These are phyloP conservation scores for Leccinum boreale DNA, from an alignment of 768 basidiomycete genomes.

Conservation along the genomic window DNA sequence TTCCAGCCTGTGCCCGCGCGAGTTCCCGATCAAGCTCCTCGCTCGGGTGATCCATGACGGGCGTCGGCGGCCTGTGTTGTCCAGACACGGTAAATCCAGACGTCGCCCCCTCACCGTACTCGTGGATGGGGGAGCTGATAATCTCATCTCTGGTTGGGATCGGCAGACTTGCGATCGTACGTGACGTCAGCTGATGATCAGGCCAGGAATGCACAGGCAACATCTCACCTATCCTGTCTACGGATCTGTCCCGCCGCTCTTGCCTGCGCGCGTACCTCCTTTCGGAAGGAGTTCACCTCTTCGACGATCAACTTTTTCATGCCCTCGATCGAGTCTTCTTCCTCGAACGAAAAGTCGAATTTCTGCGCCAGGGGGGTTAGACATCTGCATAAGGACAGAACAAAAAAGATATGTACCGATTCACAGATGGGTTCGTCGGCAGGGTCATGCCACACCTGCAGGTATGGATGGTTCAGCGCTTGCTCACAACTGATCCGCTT, in stretches of 20 bases:
- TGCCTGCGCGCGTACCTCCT: slow-evolving; percentile 84
- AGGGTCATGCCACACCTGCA: slow-evolving; percentile 97
- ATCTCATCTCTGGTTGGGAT: slow-evolving; percentile 83
- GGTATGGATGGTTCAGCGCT: slow-evolving; percentile 91
- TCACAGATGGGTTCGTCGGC: slow-evolving; percentile 90
- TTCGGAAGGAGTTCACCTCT: slow-evolving; percentile 86
- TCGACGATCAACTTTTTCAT: slow-evolving; percentile 96
- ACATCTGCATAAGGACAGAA: too few relatives aligned
- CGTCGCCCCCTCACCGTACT: slow-evolving; percentile 60
- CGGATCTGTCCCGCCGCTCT: slow-evolving; percentile 69
- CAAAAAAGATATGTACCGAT: slow-evolving; percentile 42
- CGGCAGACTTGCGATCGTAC: slow-evolving; percentile 50
- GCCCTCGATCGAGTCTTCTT: slow-evolving; percentile 93
- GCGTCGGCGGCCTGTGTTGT: slow-evolving; percentile 52
- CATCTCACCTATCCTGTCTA: slow-evolving; percentile 68
- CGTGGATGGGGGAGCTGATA: slow-evolving; percentile 69
- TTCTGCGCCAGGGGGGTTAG: slow-evolving; percentile 36
- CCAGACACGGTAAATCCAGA: slow-evolving; percentile 57
- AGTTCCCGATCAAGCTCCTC: slow-evolving; percentile 84
- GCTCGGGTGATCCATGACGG: slow-evolving; percentile 81
- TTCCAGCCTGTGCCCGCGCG: slow-evolving; percentile 61
- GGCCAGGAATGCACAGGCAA: background rate
- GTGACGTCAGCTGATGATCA: background rate
- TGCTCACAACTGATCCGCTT: slow-evolving; percentile 96
- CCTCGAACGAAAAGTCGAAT: slow-evolving; percentile 96